These are phyloP conservation scores for Colletotrichum sublineola DNA, from an alignment of 2,329 filamentous ascomycete species.

Conservation along the genomic window DNA sequence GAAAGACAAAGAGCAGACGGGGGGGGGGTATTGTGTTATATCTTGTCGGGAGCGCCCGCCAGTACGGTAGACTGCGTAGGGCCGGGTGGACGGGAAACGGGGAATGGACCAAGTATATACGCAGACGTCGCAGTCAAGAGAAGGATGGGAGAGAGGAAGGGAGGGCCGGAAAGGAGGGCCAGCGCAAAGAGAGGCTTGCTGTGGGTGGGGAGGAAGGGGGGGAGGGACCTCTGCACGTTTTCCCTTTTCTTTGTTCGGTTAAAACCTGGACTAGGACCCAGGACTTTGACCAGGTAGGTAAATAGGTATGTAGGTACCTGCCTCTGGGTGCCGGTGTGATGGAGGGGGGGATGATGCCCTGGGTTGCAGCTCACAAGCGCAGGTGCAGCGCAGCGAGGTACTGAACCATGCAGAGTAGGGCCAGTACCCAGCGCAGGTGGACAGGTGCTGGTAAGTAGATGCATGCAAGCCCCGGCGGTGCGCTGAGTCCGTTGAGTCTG, in stretches of 20 bases:
- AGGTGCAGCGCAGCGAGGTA: conserved; percentile 8
- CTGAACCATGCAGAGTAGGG: conserved; percentile 20
- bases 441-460: conserved; percentile 1
- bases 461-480: not conserved
- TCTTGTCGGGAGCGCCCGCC: conserved; percentile 42
- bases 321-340: not conserved
- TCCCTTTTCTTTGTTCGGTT: conserved; percentile 40
- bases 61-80: conserved; percentile 31
- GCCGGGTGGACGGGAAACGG: conserved; percentile 28
- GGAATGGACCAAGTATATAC: conserved; percentile 41
- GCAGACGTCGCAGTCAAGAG: not conserved
- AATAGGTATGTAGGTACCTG: not conserved
- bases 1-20: conserved; percentile 23
- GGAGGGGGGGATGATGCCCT: conserved; percentile 7
- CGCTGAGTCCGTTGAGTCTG: not conserved
- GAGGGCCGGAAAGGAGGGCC: conserved; percentile 2
- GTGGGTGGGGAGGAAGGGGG: conserved; percentile 7
- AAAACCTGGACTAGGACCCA: conserved; percentile 13
- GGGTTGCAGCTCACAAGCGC: conserved; percentile 2
- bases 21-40: conserved; percentile 19
- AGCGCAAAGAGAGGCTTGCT: conserved; percentile 17
- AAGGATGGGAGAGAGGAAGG: not conserved
- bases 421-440: conserved; percentile 31
- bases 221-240: conserved; percentile 31
- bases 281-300: not conserved